Percentiles rank a stretch among this genome's conserved stretches.
Evolutionary conservation across 2,329 filamentous ascomycete genomes (phyloP).

Genomic region (Sporothrix globosa): DNA sequence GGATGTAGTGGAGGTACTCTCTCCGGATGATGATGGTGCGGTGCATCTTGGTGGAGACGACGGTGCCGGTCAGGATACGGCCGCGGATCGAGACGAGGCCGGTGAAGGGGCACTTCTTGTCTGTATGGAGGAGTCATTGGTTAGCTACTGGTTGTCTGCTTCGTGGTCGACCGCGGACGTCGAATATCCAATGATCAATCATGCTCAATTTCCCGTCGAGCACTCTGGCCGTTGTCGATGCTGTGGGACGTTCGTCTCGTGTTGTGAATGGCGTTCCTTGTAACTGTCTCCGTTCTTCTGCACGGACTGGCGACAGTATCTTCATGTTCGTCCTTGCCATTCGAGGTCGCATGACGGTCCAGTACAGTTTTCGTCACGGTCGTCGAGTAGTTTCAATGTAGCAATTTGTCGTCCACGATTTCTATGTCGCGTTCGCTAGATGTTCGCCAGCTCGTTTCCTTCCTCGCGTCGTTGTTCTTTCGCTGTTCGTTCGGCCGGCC

Average conservation of each 20-base stretch:
- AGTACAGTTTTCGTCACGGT: not conserved
- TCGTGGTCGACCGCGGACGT: not conserved
- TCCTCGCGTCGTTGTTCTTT: not conserved
- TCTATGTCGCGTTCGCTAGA: not conserved
- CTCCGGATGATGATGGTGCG: conserved; percentile 98
- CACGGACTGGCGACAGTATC: not conserved
- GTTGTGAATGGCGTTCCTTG: not conserved
- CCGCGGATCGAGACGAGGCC: conserved; percentile 99
- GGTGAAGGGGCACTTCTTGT: conserved; percentile 99
- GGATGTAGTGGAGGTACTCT: conserved; percentile 99
- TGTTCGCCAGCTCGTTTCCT: not conserved
- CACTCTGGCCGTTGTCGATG: not conserved
- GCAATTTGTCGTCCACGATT: not conserved
- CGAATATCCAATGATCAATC: not conserved
- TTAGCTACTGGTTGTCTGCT: not conserved
- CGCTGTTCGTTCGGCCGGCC: not conserved
- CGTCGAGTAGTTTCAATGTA: not conserved
- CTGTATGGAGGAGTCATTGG: conserved; percentile 51
- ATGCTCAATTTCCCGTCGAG: not conserved
- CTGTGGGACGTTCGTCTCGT: not conserved
- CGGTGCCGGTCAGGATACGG: conserved; percentile 98
- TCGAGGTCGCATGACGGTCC: not conserved
- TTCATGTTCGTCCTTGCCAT: too few relatives aligned
- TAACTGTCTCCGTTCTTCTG: too few relatives aligned
- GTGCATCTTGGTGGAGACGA: conserved; percentile 99